A percentile compares a stretch with the other conserved stretches of the same genome.
Conservation (phyloP, 73 alveolate genomes). For the Symbiodinium pilosum region DNA sequence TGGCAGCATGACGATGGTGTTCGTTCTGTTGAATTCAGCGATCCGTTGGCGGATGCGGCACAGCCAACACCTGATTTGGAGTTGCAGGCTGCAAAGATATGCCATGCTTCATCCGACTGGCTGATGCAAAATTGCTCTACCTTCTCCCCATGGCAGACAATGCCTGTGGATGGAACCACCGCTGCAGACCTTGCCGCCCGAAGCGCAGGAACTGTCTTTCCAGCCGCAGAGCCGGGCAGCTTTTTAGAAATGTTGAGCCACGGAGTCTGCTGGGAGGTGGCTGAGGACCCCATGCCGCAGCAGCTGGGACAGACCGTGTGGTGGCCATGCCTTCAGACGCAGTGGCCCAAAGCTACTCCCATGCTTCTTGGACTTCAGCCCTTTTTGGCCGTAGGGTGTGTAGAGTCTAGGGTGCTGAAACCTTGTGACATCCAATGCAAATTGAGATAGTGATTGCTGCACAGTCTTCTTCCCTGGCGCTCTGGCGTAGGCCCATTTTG, state of each 20-base stretch:
- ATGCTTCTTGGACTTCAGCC: background rate
- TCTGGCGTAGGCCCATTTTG: background rate
- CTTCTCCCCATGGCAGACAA: too few species aligned
- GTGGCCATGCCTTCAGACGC: background rate
- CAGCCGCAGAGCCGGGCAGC: background rate
- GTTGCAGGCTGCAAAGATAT: background rate
- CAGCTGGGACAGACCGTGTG: background rate
- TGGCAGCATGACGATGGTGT: background rate
- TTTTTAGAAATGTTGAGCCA: background rate
- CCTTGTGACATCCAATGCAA: too few species aligned
- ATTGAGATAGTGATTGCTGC: too few species aligned
- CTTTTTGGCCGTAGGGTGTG: too few species aligned
- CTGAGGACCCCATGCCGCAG: background rate
- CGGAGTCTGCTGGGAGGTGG: conserved; percentile 48
- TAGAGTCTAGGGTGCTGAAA: too few species aligned
- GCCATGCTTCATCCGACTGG: background rate
- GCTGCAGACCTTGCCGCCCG: background rate
- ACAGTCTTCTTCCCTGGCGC: background rate
- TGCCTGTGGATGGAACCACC: background rate
- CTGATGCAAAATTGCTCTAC: background rate
- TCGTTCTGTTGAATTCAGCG: conserved; percentile 5
- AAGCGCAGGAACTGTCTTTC: background rate
- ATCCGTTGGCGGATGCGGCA: background rate
- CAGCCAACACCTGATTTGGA: background rate
- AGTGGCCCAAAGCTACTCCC: background rate